Conservation (phyloP, 1,284 basidiomycete genomes). For the Pseudozyma pruni region DNA sequence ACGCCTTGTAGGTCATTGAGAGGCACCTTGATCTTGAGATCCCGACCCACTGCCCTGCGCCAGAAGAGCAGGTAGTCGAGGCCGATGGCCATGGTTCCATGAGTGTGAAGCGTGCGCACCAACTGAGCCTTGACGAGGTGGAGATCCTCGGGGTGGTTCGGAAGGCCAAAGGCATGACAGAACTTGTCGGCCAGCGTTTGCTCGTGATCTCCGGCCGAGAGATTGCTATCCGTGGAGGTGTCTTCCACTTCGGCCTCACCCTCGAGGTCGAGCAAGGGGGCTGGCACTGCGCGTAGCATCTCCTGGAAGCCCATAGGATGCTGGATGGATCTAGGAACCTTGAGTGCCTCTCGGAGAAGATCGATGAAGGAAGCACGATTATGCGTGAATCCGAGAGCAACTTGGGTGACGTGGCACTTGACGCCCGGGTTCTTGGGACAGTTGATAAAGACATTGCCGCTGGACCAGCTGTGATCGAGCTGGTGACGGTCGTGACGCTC, state of each 20-base stretch:
- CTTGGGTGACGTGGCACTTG: conserved; percentile 36
- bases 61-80: conserved; percentile 59
- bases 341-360: conserved; percentile 26
- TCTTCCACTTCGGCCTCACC: conserved; percentile 17
- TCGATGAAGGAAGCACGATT: conserved; percentile 34
- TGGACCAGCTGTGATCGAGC: conserved; percentile 32
- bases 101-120: conserved; percentile 53
- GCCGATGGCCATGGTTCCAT: conserved; percentile 57
- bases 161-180: conserved; percentile 46
- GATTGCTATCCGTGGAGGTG: conserved; percentile 1
- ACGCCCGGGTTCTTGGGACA: conserved; percentile 43
- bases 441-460: conserved; percentile 11
- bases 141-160: conserved; percentile 31
- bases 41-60: conserved; percentile 45
- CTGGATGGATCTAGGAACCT: neutral
- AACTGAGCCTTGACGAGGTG: conserved; percentile 52
- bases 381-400: conserved; percentile 33
- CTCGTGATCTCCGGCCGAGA: conserved; percentile 14
- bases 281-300: conserved; percentile 12
- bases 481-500: conserved; percentile 16
- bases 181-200: conserved; percentile 29
- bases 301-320: conserved; percentile 10
- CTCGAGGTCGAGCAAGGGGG: conserved; percentile 36
- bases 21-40: conserved; percentile 56
- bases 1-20: conserved; percentile 54